Percentiles rank a stretch among this genome's conserved stretches.
These are phyloP conservation scores for Sugiyamaella qingdaonensis DNA, from an alignment of 805 yeast genomes.

Conservation along the genomic window DNA sequence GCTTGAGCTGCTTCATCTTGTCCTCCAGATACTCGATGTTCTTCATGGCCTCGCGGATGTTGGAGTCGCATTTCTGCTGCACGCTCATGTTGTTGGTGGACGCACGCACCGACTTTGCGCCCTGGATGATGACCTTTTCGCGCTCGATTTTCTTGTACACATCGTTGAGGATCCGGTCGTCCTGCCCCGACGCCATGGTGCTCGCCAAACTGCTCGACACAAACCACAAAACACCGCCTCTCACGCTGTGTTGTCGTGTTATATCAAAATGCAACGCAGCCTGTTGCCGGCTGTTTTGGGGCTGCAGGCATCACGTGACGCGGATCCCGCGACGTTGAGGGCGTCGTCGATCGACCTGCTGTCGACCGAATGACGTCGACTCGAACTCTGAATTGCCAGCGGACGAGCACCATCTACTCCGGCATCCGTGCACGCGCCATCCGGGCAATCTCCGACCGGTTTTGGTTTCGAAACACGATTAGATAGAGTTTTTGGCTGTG, in stretches of 20 bases:
- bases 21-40: slow-evolving; percentile 86
- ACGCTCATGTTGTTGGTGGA: slow-evolving; percentile 76
- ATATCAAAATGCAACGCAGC: not conserved
- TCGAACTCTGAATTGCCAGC: no score
- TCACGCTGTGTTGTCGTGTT: not conserved
- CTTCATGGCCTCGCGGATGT: slow-evolving; percentile 84
- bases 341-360: no score
- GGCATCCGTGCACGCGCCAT: no score
- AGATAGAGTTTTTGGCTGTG: no score
- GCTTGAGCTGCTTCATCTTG: slow-evolving; percentile 58
- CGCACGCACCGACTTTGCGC: slow-evolving; percentile 76
- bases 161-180: slow-evolving; percentile 51
- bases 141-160: slow-evolving; percentile 82
- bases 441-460: no score
- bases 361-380: no score
- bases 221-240: not conserved
- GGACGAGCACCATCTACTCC: no score
- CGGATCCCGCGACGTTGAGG: no score
- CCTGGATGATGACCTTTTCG: slow-evolving; percentile 81
- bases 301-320: no score
- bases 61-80: slow-evolving; percentile 84
- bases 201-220: not conserved
- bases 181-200: slow-evolving; percentile 6
- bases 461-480: no score
- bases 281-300: no score